These are phyloP conservation scores for Chaetomiaceae sp. DNA, from an alignment of 2,329 filamentous ascomycete species.

Conservation along the genomic window DNA sequence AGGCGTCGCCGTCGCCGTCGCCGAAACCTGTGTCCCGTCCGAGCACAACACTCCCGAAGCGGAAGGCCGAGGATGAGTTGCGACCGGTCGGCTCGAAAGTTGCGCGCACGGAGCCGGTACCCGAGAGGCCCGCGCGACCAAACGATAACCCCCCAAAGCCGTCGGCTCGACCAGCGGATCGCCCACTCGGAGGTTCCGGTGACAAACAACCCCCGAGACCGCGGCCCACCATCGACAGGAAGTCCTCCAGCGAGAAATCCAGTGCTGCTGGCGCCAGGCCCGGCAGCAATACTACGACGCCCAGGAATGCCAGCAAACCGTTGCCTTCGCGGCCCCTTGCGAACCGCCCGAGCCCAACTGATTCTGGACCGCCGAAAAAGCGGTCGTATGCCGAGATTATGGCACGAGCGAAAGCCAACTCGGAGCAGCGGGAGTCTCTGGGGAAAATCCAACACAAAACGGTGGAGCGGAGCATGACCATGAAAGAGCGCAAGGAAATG, in stretches of 20 bases:
- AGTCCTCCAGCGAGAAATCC: neutral
- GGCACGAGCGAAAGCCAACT: constrained; percentile 63
- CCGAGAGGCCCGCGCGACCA: constrained; percentile 23
- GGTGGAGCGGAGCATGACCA: constrained; percentile 58
- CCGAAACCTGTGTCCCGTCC: constrained; percentile 30
- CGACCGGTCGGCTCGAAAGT: constrained; percentile 39
- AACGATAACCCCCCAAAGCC: constrained; percentile 25
- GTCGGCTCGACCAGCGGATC: constrained; percentile 26
- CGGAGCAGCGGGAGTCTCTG: constrained; percentile 55
- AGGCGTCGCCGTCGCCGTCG: constrained; percentile 36
- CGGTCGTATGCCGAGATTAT: constrained; percentile 71
- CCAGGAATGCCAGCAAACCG: constrained; percentile 13
- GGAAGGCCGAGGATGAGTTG: constrained; percentile 53
- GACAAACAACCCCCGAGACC: constrained; percentile 21
- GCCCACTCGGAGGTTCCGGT: constrained; percentile 7
- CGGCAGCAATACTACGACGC: neutral
- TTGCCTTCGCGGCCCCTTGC: constrained; percentile 15
- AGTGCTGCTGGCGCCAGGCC: neutral
- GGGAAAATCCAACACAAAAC: constrained; percentile 73
- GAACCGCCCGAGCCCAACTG: constrained; percentile 27
- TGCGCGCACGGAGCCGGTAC: constrained; percentile 32
- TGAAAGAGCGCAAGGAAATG: constrained; percentile 46
- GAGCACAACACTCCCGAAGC: constrained; percentile 41
- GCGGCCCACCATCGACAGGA: constrained; percentile 6
- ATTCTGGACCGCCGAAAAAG: constrained; percentile 55